Evolutionary conservation across 208 protist species (phyloP), one percentile per base, ranked within the genome.

Genomic region (Trypanosoma platydactyli): DNA sequence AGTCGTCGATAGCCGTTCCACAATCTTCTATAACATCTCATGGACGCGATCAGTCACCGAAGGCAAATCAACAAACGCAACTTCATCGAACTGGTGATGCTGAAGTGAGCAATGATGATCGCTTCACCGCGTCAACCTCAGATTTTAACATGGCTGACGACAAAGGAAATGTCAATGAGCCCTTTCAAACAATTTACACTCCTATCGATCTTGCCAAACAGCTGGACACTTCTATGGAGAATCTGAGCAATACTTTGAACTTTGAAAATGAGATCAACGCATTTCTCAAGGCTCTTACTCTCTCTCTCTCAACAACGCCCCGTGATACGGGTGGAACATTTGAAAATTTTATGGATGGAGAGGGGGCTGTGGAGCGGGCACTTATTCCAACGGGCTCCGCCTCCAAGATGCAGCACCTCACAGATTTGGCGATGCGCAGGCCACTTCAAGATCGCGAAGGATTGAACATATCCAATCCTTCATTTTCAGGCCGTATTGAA

Each of bases 181-280:
- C 86, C 0, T 95, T 93, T 70, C 61, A 71, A 20, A 89, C 61
- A 48, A 62, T 95, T n/a, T 64, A 79, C 51, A 62, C 68, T 15
- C 61, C 89, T 22, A 7, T 86, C 0, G 79, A 90, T 11, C 24
- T 93, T 5, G 64, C 91, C 13, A 69, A 60, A 18, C 25, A 53
- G 2, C 71, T 93, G 18, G 83, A 85, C 42, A 25, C 18, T 0
- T 77, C 89, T 48, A 85, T 91, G 66, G 72, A 82, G 30, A 64
- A 80, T 30, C 77, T 95, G 44, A 84, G 89, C 71, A 44, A 49
- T 12, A 75, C 75, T 0, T 62, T 92, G 24, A 90, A 78, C 46
- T 81, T 95, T 44, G 83, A 95, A 42, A 84, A 94, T 62, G 90
- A 95, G 63, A 90, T 92, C 71, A 76, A 77, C 3, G 87, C 90